Evolutionary conservation across 2,329 filamentous ascomycete genomes (phyloP).

Genomic region (Cladosporium sp.): DNA sequence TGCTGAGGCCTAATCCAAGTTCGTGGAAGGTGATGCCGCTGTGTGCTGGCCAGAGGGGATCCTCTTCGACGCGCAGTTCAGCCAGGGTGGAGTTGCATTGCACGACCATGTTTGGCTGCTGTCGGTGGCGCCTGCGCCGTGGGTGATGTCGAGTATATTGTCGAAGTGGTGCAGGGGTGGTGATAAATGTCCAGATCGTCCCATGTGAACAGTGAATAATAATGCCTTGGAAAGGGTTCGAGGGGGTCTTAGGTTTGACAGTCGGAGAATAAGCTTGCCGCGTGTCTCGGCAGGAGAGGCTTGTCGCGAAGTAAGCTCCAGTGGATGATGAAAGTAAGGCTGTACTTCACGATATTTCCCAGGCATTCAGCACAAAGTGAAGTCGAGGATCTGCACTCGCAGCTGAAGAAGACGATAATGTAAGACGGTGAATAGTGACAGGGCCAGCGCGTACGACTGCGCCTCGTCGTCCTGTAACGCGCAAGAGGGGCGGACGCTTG

Average conservation of each 20-base stretch:
- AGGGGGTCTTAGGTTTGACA: conserved; percentile 5
- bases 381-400: background rate
- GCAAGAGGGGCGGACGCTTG: background rate
- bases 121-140: conserved; percentile 14
- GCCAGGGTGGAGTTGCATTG: conserved; percentile 55
- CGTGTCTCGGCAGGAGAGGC: conserved; percentile 19
- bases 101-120: conserved; percentile 25
- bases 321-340: background rate
- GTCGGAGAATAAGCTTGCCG: conserved; percentile 12
- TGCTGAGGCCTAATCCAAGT: conserved; percentile 57
- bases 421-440: background rate
- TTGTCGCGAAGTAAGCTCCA: conserved; percentile 14
- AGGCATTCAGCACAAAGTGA: background rate
- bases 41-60: conserved; percentile 47
- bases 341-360: background rate
- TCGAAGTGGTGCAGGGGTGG: background rate
- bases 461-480: conserved; percentile 1
- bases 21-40: conserved; percentile 59
- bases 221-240: conserved; percentile 2
- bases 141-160: background rate
- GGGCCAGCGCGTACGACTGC: background rate
- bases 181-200: background rate
- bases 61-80: conserved; percentile 50
- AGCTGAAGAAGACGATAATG: background rate
- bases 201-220: conserved; percentile 7